Evolutionary conservation across 192 early-diverging fungal species (phyloP).

Genomic region (Coemansia guatemalensis): DNA sequence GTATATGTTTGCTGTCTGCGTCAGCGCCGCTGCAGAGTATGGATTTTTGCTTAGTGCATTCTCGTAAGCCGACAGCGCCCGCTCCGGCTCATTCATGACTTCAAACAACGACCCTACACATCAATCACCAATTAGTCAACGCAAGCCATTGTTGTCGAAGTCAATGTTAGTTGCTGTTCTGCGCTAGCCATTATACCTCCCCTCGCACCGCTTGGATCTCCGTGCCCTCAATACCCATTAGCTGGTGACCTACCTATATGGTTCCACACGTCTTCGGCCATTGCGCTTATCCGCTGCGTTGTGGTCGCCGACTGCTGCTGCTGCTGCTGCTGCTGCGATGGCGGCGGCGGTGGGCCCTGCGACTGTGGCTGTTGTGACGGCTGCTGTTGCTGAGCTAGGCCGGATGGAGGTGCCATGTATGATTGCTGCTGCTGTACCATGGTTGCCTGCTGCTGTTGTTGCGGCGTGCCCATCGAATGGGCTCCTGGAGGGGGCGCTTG

Average conservation of each 20-base stretch:
- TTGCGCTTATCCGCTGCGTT: constrained; percentile 41
- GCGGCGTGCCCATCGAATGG: constrained; percentile 10
- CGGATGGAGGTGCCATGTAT: constrained; percentile 7
- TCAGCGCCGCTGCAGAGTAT: constrained; percentile 80
- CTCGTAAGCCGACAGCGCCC: constrained; percentile 85
- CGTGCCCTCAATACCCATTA: too few relatives aligned
- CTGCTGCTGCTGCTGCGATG: constrained; percentile 14
- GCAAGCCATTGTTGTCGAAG: too few relatives aligned
- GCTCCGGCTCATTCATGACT: constrained; percentile 75
- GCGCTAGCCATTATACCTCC: too few relatives aligned
- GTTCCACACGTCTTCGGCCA: constrained; percentile 48
- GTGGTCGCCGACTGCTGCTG: constrained; percentile 31
- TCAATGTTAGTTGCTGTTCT: too few relatives aligned
- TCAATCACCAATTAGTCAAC: neutral
- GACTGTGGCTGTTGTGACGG: constrained; percentile 15
- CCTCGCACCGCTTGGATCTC: too few relatives aligned
- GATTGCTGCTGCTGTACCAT: constrained; percentile 11
- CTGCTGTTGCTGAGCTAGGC: constrained; percentile 10
- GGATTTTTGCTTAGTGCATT: constrained; percentile 90
- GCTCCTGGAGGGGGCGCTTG: neutral
- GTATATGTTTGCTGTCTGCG: constrained; percentile 80
- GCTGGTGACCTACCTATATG: constrained; percentile 37
- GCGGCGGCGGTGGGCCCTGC: constrained; percentile 13
- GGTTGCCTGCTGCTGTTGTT: constrained; percentile 19
- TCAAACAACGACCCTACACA: constrained; percentile 66